These are phyloP conservation scores for Epichloe festucae DNA, from an alignment of 2,329 filamentous ascomycete species.

Conservation along the genomic window DNA sequence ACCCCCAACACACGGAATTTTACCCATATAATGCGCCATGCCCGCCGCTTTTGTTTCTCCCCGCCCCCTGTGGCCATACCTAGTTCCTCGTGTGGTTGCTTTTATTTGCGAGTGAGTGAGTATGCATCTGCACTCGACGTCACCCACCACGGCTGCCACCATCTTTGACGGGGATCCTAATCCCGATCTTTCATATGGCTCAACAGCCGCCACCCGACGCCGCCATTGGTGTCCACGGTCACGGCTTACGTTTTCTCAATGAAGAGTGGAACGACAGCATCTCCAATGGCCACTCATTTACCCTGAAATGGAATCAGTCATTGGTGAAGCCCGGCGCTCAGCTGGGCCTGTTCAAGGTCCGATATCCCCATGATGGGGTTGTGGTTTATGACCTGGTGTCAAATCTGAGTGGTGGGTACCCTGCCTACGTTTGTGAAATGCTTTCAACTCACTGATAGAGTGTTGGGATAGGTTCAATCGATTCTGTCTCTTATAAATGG, in stretches of 20 bases:
- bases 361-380: constrained; percentile 18
- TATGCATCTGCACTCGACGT: constrained; percentile 1
- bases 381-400: constrained; percentile 16
- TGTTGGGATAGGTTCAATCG: constrained; percentile 12
- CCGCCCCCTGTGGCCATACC: background rate
- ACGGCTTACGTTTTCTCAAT: constrained; percentile 20
- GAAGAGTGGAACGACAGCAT: constrained; percentile 23
- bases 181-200: constrained; percentile 9
- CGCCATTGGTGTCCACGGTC: constrained; percentile 9
- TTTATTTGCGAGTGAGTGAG: background rate
- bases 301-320: constrained; percentile 19
- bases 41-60: constrained; percentile 7
- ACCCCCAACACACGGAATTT: constrained; percentile 1
- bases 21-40: constrained; percentile 11
- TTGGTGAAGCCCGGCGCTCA: constrained; percentile 10
- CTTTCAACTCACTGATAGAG: constrained; percentile 5
- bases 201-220: constrained; percentile 7
- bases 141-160: constrained; percentile 1
- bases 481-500: constrained; percentile 15
- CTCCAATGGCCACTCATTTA: constrained; percentile 17
- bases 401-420: constrained; percentile 18
- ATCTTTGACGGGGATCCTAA: constrained; percentile 2
- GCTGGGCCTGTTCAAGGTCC: constrained; percentile 19
- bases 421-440: background rate
- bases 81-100: background rate